phyloP scores from a whole-genome alignment of 169 alveolate species.

The Besnoitia besnoiti region DNA sequence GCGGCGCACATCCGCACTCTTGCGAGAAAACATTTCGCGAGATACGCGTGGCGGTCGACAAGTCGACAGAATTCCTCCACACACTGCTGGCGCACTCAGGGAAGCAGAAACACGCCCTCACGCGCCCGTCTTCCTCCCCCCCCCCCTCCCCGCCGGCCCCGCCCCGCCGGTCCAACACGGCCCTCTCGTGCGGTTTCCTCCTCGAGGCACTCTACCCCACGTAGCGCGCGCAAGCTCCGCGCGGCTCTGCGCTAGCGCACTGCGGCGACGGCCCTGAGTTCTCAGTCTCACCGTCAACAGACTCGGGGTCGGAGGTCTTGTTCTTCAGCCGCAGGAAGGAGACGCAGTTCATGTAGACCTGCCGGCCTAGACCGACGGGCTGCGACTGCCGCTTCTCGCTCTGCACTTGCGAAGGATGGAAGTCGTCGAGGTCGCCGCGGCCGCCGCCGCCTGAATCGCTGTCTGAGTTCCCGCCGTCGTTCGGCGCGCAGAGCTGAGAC shows the following conservation, averaged over 20 bases:
- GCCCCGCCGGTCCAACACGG: too few relatives aligned
- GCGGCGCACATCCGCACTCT: neutral
- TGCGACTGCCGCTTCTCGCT: neutral
- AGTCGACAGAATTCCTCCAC: neutral
- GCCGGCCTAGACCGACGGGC: conserved; percentile 18
- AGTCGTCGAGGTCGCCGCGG: conserved; percentile 6
- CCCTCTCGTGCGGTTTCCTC: too few relatives aligned
- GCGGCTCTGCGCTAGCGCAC: too few relatives aligned
- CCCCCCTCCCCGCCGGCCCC: too few relatives aligned
- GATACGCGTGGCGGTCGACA: neutral
- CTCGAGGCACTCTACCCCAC: too few relatives aligned
- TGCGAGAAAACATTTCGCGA: neutral
- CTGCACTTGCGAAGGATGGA: neutral
- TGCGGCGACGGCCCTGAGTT: too few relatives aligned
- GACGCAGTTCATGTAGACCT: conserved; percentile 32
- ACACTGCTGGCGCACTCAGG: neutral
- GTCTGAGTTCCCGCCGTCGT: conserved; percentile 7
- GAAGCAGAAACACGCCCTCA: neutral
- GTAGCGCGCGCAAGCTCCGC: too few relatives aligned
- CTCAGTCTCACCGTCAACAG: conserved; percentile 55
- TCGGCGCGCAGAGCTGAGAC: conserved; percentile 43
- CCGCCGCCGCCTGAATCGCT: conserved; percentile 36
- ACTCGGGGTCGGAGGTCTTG: conserved; percentile 31
- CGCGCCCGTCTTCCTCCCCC: neutral
- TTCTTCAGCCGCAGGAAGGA: conserved; percentile 30